Conservation (phyloP, 2,329 filamentous ascomycete species). For the Tolypocladium guangdongense region DNA sequence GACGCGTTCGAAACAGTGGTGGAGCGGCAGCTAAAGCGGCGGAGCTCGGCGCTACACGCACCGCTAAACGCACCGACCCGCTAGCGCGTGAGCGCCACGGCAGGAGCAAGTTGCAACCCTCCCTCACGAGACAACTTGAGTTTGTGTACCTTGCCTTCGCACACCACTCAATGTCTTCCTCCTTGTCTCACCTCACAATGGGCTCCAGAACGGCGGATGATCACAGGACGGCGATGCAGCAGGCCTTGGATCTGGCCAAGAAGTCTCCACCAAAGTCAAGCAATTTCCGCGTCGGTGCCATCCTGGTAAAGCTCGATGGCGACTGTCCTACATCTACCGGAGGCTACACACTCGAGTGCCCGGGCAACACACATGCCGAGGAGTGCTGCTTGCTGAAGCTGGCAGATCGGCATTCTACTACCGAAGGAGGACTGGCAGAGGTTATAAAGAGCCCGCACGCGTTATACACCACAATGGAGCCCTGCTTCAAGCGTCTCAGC, state of each 20-base stretch:
- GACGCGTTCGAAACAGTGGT: conserved; percentile 2
- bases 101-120: too few relatives aligned
- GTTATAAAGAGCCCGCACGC: conserved; percentile 21
- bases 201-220: conserved; percentile 19
- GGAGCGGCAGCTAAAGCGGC: background rate
- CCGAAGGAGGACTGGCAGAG: conserved; percentile 44
- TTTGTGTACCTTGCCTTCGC: background rate
- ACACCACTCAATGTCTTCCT: background rate
- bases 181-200: conserved; percentile 8
- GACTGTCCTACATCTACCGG: conserved; percentile 52
- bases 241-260: conserved; percentile 65
- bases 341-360: conserved; percentile 83
- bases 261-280: conserved; percentile 77
- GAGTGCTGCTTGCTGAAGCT: conserved; percentile 82
- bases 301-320: conserved; percentile 52
- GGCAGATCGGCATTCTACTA: conserved; percentile 31
- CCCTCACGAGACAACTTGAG: background rate
- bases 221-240: conserved; percentile 46
- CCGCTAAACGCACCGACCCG: conserved; percentile 2
- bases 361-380: conserved; percentile 93
- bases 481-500: conserved; percentile 62
- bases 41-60: conserved; percentile 2
- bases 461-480: conserved; percentile 91
- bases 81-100: background rate
- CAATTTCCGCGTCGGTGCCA: conserved; percentile 90